Percentiles rank a stretch among this genome's conserved stretches.
Conservation (phyloP, 805 yeast genomes). For the Candida pini region DNA sequence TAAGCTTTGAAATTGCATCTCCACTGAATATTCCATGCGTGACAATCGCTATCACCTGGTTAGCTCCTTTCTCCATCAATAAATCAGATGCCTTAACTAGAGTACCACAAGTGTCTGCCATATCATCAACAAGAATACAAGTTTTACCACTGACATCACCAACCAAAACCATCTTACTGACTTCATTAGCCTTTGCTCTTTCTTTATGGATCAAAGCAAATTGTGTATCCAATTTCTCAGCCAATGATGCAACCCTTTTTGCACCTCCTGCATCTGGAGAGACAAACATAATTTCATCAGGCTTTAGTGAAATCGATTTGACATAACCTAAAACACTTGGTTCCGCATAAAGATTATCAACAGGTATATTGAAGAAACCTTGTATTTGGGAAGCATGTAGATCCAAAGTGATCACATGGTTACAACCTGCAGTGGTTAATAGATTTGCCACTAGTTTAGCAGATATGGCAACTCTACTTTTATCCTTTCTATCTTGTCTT, state of each 20-base stretch:
- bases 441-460: conserved; percentile 91
- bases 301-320: conserved; percentile 51
- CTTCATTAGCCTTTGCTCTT: conserved; percentile 92
- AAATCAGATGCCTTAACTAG: conserved; percentile 92
- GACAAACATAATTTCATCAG: conserved; percentile 65
- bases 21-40: conserved; percentile 95
- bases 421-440: conserved; percentile 89
- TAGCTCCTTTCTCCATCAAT: conserved; percentile 73
- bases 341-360: conserved; percentile 92
- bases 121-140: conserved; percentile 88
- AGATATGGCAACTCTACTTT: conserved; percentile 92
- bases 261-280: conserved; percentile 99
- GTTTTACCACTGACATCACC: conserved; percentile 86
- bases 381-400: conserved; percentile 96
- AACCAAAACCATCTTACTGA: conserved; percentile 89
- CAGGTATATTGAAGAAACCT: conserved; percentile 94
- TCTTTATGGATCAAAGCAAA: conserved; percentile 97
- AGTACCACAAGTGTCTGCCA: conserved; percentile 99
- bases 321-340: conserved; percentile 84
- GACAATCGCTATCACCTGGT: conserved; percentile 83
- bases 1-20: conserved; percentile 68
- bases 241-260: conserved; percentile 90
- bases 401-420: conserved; percentile 95
- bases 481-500: conserved; percentile 95
- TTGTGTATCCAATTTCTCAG: conserved; percentile 85